phyloP scores from a whole-genome alignment of 768 basidiomycete genomes.

The Lactarius vividus region DNA sequence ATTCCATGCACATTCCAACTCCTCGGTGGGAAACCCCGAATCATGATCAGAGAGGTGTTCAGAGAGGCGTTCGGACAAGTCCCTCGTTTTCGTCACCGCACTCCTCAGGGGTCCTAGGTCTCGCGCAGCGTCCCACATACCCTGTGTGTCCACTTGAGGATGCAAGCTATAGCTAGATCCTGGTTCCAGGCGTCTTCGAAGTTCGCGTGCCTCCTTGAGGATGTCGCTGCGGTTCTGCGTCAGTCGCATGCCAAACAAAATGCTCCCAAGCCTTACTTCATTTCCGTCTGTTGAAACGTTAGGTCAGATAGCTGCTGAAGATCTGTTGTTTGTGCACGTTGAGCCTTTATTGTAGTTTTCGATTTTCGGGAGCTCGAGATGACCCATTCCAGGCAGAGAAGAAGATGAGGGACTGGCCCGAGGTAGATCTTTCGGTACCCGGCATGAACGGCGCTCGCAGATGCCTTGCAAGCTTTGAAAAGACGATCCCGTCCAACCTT shows the following conservation, averaged over 20 bases:
- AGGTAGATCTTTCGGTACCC: constrained; percentile 17
- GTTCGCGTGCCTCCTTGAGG: neutral
- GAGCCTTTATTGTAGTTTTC: constrained; percentile 8
- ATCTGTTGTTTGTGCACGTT: neutral
- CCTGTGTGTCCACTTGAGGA: neutral
- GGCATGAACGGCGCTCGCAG: neutral
- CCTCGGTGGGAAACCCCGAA: neutral
- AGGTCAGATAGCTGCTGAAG: constrained; percentile 13
- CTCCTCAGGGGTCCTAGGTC: constrained; percentile 6
- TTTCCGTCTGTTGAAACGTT: neutral
- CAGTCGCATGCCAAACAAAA: neutral
- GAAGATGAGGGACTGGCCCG: constrained; percentile 19
- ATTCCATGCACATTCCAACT: constrained; percentile 18
- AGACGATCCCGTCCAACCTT: constrained; percentile 9
- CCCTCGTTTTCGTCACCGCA: constrained; percentile 9
- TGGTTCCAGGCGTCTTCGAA: constrained; percentile 3
- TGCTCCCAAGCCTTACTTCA: neutral
- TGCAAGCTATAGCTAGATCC: neutral
- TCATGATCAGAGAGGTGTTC: constrained; percentile 2
- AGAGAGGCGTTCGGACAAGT: neutral
- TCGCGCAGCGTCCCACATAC: constrained; percentile 2
- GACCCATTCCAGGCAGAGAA: constrained; percentile 23
- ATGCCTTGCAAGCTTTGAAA: constrained; percentile 13
- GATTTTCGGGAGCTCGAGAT: neutral
- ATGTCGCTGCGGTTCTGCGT: neutral